Conservation (phyloP, 116 monocot species). For the Papilionanthe hybrid region DNA sequence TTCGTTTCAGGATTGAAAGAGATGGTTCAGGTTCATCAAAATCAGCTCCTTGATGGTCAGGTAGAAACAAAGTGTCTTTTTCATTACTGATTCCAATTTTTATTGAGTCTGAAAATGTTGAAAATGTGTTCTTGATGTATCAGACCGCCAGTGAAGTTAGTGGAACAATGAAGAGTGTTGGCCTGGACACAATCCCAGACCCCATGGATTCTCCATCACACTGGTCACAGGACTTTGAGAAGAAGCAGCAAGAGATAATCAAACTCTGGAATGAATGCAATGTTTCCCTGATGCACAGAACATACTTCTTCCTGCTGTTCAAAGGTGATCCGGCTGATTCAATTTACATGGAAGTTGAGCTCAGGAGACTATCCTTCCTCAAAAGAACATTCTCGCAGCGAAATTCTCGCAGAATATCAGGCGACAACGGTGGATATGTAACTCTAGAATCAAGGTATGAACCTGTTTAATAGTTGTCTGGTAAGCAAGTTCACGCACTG, state of each 20-base stretch:
- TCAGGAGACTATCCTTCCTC: conserved; percentile 58
- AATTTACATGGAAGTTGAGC: conserved; percentile 80
- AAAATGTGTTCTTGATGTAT: background rate
- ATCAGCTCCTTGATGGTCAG: conserved; percentile 23
- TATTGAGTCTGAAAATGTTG: background rate
- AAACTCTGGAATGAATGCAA: conserved; percentile 64
- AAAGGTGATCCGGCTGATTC: conserved; percentile 64
- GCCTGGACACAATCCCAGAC: conserved; percentile 23
- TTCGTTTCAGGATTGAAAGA: conserved; percentile 40
- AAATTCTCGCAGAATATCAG: conserved; percentile 9
- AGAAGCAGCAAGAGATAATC: conserved; percentile 57
- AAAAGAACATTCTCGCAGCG: conserved; percentile 30
- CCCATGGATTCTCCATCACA: conserved; percentile 31
- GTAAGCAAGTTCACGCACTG: background rate
- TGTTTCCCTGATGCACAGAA: conserved; percentile 60
- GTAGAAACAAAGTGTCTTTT: background rate
- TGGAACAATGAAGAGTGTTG: conserved; percentile 23
- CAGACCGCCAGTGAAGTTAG: conserved; percentile 21
- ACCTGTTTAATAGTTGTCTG: background rate
- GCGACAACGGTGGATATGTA: conserved; percentile 8
- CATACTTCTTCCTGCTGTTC: conserved; percentile 66
- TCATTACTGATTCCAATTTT: background rate
- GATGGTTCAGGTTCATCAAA: conserved; percentile 47
- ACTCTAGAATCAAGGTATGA: conserved; percentile 38
- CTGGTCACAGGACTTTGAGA: conserved; percentile 61